These are phyloP conservation scores for Lactarius hengduanensis DNA, from an alignment of 768 basidiomycete genomes.

Conservation along the genomic window DNA sequence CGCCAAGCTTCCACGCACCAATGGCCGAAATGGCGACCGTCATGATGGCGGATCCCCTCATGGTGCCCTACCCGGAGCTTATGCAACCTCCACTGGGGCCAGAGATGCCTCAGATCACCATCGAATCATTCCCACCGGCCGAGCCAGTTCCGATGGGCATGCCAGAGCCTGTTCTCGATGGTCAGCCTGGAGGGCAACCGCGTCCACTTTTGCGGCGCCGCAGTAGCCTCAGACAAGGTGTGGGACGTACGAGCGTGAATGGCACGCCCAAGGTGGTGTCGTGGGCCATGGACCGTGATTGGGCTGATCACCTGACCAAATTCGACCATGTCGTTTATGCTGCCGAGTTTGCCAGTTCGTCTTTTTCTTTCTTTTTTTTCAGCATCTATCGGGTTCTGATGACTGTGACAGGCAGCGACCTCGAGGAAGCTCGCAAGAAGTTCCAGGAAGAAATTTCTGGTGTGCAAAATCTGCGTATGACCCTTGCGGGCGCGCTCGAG, in stretches of 20 bases:
- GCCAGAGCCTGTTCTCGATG: slow-evolving; percentile 27
- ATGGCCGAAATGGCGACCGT: slow-evolving; percentile 26
- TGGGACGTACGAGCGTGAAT: slow-evolving; percentile 42
- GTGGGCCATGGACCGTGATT: slow-evolving; percentile 70
- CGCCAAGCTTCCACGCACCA: slow-evolving; percentile 31
- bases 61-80: slow-evolving; percentile 1
- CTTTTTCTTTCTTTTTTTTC: background rate
- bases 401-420: slow-evolving; percentile 49
- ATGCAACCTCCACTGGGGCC: slow-evolving; percentile 1
- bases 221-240: slow-evolving; percentile 60
- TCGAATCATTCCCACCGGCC: slow-evolving; percentile 8
- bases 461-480: slow-evolving; percentile 54
- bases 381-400: background rate
- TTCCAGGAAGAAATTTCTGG: slow-evolving; percentile 64
- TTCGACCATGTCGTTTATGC: slow-evolving; percentile 43
- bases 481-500: slow-evolving; percentile 46
- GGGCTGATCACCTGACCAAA: slow-evolving; percentile 55
- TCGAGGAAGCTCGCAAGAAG: slow-evolving; percentile 53
- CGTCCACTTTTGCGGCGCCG: slow-evolving; percentile 46
- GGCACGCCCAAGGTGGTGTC: slow-evolving; percentile 66
- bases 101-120: slow-evolving; percentile 3
- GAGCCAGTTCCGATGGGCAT: background rate
- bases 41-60: slow-evolving; percentile 19
- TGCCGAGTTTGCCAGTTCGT: slow-evolving; percentile 43
- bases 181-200: slow-evolving; percentile 20